phyloP scores from a whole-genome alignment of 257 asterid species.

The Euphrasia confusa region DNA sequence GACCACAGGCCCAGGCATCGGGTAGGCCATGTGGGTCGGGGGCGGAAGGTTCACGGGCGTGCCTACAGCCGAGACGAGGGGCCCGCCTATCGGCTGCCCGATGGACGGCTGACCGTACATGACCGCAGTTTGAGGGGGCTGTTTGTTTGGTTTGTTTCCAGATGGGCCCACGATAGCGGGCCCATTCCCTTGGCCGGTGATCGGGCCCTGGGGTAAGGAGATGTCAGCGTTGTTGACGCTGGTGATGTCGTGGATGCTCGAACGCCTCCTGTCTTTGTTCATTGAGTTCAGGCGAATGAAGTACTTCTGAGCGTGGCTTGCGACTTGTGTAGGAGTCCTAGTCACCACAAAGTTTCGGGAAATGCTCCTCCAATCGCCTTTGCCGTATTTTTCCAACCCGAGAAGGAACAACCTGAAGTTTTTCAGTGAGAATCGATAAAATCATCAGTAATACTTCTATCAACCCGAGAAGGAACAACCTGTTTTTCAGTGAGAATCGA shows the following conservation, averaged over 20 bases:
- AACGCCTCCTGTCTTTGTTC: slow-evolving; percentile 85
- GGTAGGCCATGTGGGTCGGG: slow-evolving; percentile 44
- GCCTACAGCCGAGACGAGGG: slow-evolving; percentile 68
- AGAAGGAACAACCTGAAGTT: slow-evolving; percentile 80
- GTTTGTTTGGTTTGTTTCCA: slow-evolving; percentile 49
- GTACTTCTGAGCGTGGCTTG: slow-evolving; percentile 94
- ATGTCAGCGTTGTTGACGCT: slow-evolving; percentile 58
- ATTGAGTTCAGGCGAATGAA: slow-evolving; percentile 81
- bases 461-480: slow-evolving; percentile 86
- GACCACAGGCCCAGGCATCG: slow-evolving; percentile 41
- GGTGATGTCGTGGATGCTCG: slow-evolving; percentile 92
- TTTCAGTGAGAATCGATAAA: neutral
- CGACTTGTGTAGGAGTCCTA: slow-evolving; percentile 92
- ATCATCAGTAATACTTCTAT: neutral
- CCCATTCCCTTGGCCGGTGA: slow-evolving; percentile 66
- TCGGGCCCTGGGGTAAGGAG: slow-evolving; percentile 60
- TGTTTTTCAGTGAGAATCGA: slow-evolving; percentile 17
- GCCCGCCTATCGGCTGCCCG: slow-evolving; percentile 73
- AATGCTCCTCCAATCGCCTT: slow-evolving; percentile 95
- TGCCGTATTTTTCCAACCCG: slow-evolving; percentile 84
- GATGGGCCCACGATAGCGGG: slow-evolving; percentile 36
- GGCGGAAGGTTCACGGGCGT: slow-evolving; percentile 58
- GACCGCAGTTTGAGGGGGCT: slow-evolving; percentile 30
- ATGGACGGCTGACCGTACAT: slow-evolving; percentile 55
- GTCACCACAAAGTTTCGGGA: slow-evolving; percentile 83